Evolutionary conservation across 2,329 filamentous ascomycete genomes (phyloP).

Genomic region (Botryotinia globosa): DNA sequence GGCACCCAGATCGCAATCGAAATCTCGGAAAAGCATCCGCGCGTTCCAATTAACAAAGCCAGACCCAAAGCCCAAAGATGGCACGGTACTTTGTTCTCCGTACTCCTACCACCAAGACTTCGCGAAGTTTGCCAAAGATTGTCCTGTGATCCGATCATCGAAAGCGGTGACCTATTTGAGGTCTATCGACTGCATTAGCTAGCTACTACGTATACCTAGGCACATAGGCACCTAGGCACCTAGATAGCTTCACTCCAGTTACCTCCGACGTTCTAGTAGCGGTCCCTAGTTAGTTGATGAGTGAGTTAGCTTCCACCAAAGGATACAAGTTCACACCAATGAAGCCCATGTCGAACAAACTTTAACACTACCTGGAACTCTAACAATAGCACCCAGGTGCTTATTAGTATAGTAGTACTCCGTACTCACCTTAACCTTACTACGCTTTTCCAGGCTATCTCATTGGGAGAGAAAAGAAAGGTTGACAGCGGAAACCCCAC

Average conservation of each 20-base stretch:
- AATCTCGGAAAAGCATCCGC: neutral
- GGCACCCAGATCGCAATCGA: neutral
- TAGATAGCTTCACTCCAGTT: neutral
- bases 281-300: neutral
- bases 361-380: neutral
- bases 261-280: neutral
- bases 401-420: too few relatives aligned
- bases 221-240: too few relatives aligned
- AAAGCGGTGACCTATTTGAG: constrained; percentile 10
- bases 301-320: neutral
- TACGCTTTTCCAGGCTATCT: neutral
- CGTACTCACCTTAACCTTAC: too few relatives aligned
- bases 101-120: neutral
- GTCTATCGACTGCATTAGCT: neutral
- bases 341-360: neutral
- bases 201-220: too few relatives aligned
- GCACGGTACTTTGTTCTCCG: neutral
- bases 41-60: neutral
- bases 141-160: constrained; percentile 14
- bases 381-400: neutral
- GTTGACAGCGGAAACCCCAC: neutral
- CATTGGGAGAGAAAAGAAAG: neutral
- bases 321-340: neutral
- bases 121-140: neutral
- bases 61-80: neutral